Conservation (phyloP, 768 basidiomycete species). For the Udeniomyces megalosporus region DNA sequence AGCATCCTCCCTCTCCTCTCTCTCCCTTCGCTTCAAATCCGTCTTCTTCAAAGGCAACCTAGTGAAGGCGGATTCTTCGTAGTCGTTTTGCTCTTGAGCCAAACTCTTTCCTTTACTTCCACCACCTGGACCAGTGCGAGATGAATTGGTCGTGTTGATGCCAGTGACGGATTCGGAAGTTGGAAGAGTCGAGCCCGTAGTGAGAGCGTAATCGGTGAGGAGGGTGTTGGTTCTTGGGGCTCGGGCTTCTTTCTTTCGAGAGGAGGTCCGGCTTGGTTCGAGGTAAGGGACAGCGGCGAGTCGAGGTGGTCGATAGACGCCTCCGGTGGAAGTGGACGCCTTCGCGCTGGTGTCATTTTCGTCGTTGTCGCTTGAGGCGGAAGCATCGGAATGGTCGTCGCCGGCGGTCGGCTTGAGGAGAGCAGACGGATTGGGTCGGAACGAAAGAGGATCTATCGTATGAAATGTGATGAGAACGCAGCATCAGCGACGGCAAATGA, state of each 20-base stretch:
- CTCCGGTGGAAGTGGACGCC: conserved; percentile 29
- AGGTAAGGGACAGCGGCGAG: conserved; percentile 15
- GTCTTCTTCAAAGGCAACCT: conserved; percentile 14
- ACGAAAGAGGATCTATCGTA: conserved; percentile 89
- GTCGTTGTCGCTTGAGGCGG: conserved; percentile 30
- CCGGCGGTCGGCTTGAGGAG: conserved; percentile 33
- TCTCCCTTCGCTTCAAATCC: conserved; percentile 14
- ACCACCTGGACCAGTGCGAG: background rate
- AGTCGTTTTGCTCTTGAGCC: conserved; percentile 14
- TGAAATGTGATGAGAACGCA: background rate
- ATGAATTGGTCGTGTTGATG: conserved; percentile 2
- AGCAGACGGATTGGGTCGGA: conserved; percentile 74
- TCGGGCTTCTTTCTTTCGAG: conserved; percentile 1
- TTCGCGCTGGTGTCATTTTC: conserved; percentile 29
- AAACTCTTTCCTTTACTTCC: conserved; percentile 6
- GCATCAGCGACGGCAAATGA: background rate
- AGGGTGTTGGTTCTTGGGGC: conserved; percentile 5
- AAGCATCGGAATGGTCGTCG: conserved; percentile 24
- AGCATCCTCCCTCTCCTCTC: conserved; percentile 16
- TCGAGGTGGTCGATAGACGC: conserved; percentile 41
- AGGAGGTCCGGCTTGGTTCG: background rate
- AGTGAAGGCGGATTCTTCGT: conserved; percentile 12
- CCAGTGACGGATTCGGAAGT: conserved; percentile 11
- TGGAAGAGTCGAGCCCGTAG: conserved; percentile 7
- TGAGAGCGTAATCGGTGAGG: conserved; percentile 15